Conservation (phyloP, 2,329 filamentous ascomycete species). For the Aspergillus vadensis region DNA sequence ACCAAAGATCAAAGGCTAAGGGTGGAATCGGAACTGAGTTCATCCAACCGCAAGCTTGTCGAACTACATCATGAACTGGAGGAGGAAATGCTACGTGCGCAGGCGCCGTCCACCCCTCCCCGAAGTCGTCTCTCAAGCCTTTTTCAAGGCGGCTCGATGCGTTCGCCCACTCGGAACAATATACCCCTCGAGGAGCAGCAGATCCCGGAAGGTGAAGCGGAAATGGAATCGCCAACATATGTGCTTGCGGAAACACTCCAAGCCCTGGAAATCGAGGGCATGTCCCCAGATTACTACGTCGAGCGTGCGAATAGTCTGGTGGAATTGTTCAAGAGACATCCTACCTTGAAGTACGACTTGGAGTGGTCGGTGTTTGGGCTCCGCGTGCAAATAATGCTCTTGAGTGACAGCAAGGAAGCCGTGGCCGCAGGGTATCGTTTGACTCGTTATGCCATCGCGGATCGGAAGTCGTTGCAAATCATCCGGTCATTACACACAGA, state of each 20-base stretch:
- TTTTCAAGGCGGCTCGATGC: conserved; percentile 58
- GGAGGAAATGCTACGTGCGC: conserved; percentile 60
- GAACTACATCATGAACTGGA: conserved; percentile 62
- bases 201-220: conserved; percentile 60
- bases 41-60: conserved; percentile 73
- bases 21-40: conserved; percentile 85
- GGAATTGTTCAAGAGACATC: conserved; percentile 92
- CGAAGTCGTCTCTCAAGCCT: conserved; percentile 58
- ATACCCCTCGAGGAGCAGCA: conserved; percentile 39
- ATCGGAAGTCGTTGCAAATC: conserved; percentile 82
- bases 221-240: conserved; percentile 86
- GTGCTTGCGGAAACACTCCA: conserved; percentile 87
- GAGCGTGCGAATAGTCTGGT: conserved; percentile 88
- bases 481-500: conserved; percentile 89
- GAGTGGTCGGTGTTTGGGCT: conserved; percentile 95
- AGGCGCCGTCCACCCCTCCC: conserved; percentile 54
- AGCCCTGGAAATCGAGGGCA: conserved; percentile 81
- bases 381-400: conserved; percentile 90
- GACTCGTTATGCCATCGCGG: conserved; percentile 91
- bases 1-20: conserved; percentile 78
- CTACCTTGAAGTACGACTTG: conserved; percentile 92
- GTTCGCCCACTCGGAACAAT: conserved; percentile 50
- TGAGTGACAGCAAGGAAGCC: conserved; percentile 94
- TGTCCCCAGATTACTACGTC: conserved; percentile 94
- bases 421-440: conserved; percentile 93